Percentiles rank a stretch among this genome's conserved stretches.
These are phyloP conservation scores for Floccularia luteovirens DNA, from an alignment of 768 basidiomycete genomes.

Conservation along the genomic window DNA sequence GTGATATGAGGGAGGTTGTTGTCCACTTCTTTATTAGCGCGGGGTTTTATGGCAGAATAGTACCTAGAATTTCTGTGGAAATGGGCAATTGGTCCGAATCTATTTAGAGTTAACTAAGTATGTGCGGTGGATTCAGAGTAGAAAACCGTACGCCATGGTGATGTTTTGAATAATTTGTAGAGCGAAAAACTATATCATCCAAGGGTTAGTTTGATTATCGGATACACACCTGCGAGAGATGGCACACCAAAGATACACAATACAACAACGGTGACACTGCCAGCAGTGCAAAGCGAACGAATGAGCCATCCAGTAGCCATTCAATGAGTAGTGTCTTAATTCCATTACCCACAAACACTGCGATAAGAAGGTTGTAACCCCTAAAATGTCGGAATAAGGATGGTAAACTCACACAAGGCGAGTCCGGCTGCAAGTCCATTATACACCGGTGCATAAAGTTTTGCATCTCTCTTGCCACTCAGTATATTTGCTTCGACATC, in stretches of 20 bases:
- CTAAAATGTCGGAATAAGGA: constrained; percentile 19
- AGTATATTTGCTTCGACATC: too few species aligned
- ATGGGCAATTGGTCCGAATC: constrained; percentile 74
- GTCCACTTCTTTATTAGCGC: constrained; percentile 37
- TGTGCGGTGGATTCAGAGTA: background rate
- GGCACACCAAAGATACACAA: constrained; percentile 60
- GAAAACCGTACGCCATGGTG: constrained; percentile 46
- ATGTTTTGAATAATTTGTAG: constrained; percentile 67
- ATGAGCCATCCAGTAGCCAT: constrained; percentile 52
- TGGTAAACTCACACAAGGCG: constrained; percentile 38
- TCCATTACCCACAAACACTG: constrained; percentile 62
- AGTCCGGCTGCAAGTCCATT: constrained; percentile 53
- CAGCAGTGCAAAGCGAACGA: constrained; percentile 55
- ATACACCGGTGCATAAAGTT: constrained; percentile 61
- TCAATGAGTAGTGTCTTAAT: constrained; percentile 60
- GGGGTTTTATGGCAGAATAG: constrained; percentile 64
- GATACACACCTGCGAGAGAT: constrained; percentile 7
- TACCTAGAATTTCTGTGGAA: constrained; percentile 75
- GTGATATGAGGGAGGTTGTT: constrained; percentile 65
- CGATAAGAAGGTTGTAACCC: constrained; percentile 24
- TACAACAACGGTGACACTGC: constrained; percentile 59
- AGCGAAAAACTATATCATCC: constrained; percentile 52
- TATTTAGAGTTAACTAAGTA: constrained; percentile 16
- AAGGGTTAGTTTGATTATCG: constrained; percentile 12
- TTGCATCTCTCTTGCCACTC: constrained; percentile 24